Base-by-base conservation (phyloP, 192 early-diverging fungal genomes). In the Backusella australiensis region DNA sequence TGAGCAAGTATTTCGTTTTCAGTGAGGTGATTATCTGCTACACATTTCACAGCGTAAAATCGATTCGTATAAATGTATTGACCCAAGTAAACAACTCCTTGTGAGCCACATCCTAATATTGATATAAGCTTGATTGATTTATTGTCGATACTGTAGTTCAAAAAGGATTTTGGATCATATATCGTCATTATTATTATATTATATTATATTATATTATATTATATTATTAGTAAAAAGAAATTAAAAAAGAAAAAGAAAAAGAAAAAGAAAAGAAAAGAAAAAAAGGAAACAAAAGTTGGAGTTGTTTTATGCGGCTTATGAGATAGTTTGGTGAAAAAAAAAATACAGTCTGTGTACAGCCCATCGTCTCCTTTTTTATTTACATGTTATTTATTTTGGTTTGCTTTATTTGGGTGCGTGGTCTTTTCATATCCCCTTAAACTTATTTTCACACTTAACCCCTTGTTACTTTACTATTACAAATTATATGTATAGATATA, bases 31-130 rank as follows among this genome's bases (percentile, higher is more conserved):
- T 89, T 83, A 76, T 93, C 92, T 72, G 88, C 86, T 56, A 94
- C 87, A 44, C 92, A 90, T 77, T 95, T 95, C 74, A 94, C 87
- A 8, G 94, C 94, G 68, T 91, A 90, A 56, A 74, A 81, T 42
- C 81, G 83, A 5, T 86, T 82, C 56, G 89, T 89, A 21, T 79
- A 83, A 69, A 84, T 84, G 73, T 91, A 83, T 69, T 82, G 84
- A 41, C 91, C 94, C 66, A 89, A 80, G 71, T 93, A 94, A 67
- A 95, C 94, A 1, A 91, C 88, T 8, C 92, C 94, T 69, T 94
- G 94, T 17, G 93, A 90, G 44, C 94, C 94, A 63, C 87, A 81
- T 70, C 94, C 94, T 34, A 95, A 82, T 49, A 92, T 80, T 0
- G 78, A 79, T 29, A 67, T 53, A 2, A 79, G 34, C 35, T 65